phyloP scores from a whole-genome alignment of 805 yeast genomes.

The Ogataea nonfermentans region DNA sequence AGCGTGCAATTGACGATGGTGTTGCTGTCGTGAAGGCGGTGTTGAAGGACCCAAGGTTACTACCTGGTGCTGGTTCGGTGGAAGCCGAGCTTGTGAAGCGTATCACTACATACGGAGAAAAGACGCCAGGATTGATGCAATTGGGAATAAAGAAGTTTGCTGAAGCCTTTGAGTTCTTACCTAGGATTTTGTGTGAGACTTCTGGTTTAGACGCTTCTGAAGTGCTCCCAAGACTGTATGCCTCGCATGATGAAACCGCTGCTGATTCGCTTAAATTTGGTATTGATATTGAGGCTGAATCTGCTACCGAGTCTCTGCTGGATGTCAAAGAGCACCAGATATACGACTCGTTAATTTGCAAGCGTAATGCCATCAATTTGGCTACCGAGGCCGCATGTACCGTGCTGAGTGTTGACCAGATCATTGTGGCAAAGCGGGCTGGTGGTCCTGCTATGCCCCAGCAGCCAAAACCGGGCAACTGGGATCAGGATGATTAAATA shows the following conservation, averaged over 20 bases:
- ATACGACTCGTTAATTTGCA: conserved; percentile 75
- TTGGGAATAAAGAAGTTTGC: conserved; percentile 94
- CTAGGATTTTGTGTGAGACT: conserved; percentile 90
- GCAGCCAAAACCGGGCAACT: conserved; percentile 86
- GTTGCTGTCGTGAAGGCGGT: conserved; percentile 88
- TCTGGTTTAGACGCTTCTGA: conserved; percentile 91
- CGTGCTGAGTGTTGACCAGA: conserved; percentile 89
- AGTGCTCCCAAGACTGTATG: conserved; percentile 82
- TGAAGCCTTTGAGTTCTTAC: conserved; percentile 90
- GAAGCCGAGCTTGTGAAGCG: conserved; percentile 84
- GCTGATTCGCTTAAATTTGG: conserved; percentile 44
- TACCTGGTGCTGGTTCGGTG: conserved; percentile 96
- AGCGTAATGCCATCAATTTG: conserved; percentile 82
- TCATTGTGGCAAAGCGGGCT: conserved; percentile 97
- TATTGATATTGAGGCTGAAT: conserved; percentile 77
- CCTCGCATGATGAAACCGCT: conserved; percentile 68
- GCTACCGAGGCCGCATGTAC: conserved; percentile 96
- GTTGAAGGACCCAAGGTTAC: conserved; percentile 72
- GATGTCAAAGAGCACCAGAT: conserved; percentile 71
- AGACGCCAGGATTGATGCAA: conserved; percentile 89
- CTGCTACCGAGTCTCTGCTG: conserved; percentile 56
- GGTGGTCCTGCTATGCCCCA: conserved; percentile 94
- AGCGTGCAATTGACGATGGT: conserved; percentile 97
- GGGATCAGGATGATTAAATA: conserved; percentile 85
- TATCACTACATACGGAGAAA: conserved; percentile 83